Evolutionary conservation across 2,329 filamentous ascomycete species (phyloP).

Genomic region (Pyricularia sp.): DNA sequence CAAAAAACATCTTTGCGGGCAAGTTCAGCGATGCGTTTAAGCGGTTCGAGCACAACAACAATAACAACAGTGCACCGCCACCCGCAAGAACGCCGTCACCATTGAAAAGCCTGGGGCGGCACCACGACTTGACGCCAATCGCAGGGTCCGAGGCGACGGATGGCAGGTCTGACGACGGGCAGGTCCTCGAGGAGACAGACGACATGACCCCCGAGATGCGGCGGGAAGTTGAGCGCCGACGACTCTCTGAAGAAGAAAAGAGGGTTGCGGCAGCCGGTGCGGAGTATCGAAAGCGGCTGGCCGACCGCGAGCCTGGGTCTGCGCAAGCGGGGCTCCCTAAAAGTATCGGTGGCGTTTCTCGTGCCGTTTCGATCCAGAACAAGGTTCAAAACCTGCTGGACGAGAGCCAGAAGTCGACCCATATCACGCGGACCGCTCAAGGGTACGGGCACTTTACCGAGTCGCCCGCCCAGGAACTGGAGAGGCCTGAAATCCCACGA

Average conservation of each 20-base stretch:
- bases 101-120: constrained; percentile 32
- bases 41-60: constrained; percentile 55
- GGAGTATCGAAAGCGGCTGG: constrained; percentile 68
- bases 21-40: constrained; percentile 92
- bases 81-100: constrained; percentile 34
- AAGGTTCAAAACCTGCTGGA: constrained; percentile 75
- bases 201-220: constrained; percentile 76
- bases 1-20: constrained; percentile 72
- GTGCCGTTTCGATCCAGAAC: constrained; percentile 79
- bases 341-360: constrained; percentile 44
- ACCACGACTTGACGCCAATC: constrained; percentile 50
- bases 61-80: constrained; percentile 12
- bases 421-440: constrained; percentile 59
- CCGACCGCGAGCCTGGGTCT: constrained; percentile 41
- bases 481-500: constrained; percentile 30
- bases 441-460: constrained; percentile 85
- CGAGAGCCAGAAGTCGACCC: constrained; percentile 50
- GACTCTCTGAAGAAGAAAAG: constrained; percentile 75
- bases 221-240: constrained; percentile 73
- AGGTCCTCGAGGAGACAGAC: constrained; percentile 51
- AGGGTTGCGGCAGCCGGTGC: constrained; percentile 80
- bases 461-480: constrained; percentile 15
- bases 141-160: constrained; percentile 64
- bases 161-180: constrained; percentile 54
- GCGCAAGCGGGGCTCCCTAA: constrained; percentile 32